A percentile compares a stretch with the other conserved stretches of the same genome.
These are phyloP conservation scores for Fusarium veterinarium DNA, from an alignment of 2,329 filamentous ascomycete genomes.

Conservation along the genomic window DNA sequence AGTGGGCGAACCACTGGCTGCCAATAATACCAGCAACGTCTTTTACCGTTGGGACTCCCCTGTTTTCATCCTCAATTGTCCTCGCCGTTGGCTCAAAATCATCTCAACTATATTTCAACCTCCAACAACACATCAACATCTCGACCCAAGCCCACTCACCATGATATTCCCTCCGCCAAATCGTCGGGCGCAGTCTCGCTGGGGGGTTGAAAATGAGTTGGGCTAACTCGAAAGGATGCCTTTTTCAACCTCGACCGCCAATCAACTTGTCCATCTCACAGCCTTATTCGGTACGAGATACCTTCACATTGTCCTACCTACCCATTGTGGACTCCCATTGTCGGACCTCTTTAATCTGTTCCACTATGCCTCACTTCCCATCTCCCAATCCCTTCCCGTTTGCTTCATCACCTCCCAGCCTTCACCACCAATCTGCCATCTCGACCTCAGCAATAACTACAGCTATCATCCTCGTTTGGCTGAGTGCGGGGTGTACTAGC, in stretches of 20 bases:
- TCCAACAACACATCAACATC: background rate
- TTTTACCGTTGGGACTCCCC: background rate
- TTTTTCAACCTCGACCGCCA: constrained; percentile 32
- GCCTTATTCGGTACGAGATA: constrained; percentile 30
- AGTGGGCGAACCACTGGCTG: constrained; percentile 19
- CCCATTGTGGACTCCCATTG: constrained; percentile 13
- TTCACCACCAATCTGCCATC: constrained; percentile 12
- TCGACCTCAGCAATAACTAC: constrained; percentile 9
- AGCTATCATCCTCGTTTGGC: constrained; percentile 14
- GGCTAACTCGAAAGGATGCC: constrained; percentile 24
- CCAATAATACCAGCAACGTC: background rate
- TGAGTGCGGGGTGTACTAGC: constrained; percentile 26
- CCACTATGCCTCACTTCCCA: constrained; percentile 8
- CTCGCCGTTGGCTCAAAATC: background rate
- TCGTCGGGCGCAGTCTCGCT: background rate
- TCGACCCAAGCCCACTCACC: background rate
- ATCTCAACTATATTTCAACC: constrained; percentile 7
- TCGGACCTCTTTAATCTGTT: constrained; percentile 7
- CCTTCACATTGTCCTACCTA: constrained; percentile 17
- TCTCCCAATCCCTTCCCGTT: constrained; percentile 6
- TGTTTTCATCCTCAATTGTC: constrained; percentile 11
- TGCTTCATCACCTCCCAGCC: constrained; percentile 5
- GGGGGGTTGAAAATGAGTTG: constrained; percentile 35
- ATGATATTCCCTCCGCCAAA: constrained; percentile 2
- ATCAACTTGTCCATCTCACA: constrained; percentile 21